phyloP scores from a whole-genome alignment of 768 basidiomycete genomes.

The Termitomyces sp. region DNA sequence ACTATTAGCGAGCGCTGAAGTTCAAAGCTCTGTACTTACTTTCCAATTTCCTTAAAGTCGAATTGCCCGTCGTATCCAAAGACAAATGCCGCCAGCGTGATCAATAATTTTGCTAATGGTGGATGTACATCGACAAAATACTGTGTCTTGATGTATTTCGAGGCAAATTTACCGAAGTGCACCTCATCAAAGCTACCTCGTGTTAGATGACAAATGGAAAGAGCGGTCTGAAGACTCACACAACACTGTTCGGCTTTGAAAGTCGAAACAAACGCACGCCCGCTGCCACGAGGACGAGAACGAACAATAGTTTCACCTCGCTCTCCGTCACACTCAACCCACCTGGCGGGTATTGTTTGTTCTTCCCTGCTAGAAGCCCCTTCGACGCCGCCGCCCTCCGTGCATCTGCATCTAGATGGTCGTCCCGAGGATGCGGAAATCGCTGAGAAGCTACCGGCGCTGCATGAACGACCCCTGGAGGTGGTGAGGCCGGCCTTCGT shows the following conservation, averaged over 20 bases:
- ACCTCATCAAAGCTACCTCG: conserved; percentile 87
- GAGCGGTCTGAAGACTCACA: conserved; percentile 50
- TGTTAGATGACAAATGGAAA: not conserved
- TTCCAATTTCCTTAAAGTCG: conserved; percentile 97
- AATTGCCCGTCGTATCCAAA: conserved; percentile 90
- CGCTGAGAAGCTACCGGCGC: conserved; percentile 37
- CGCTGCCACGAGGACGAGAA: conserved; percentile 62
- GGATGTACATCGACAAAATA: conserved; percentile 97
- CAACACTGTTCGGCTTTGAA: conserved; percentile 84
- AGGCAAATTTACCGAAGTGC: conserved; percentile 96
- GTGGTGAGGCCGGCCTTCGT: conserved; percentile 65
- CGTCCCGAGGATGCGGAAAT: conserved; percentile 61
- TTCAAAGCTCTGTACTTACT: conserved; percentile 45
- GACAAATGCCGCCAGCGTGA: conserved; percentile 84
- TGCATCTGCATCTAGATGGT: conserved; percentile 70
- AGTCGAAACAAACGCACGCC: conserved; percentile 85
- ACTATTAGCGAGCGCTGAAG: not conserved
- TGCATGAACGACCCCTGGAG: conserved; percentile 35
- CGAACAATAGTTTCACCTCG: conserved; percentile 71
- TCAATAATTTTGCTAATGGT: conserved; percentile 91
- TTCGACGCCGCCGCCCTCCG: conserved; percentile 65
- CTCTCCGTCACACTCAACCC: conserved; percentile 60
- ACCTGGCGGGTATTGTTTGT: conserved; percentile 42
- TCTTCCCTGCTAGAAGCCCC: conserved; percentile 49
- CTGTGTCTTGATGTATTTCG: conserved; percentile 87